Conservation (phyloP, 805 yeast species). For the Cyberlindnera samutprakarnensis region DNA sequence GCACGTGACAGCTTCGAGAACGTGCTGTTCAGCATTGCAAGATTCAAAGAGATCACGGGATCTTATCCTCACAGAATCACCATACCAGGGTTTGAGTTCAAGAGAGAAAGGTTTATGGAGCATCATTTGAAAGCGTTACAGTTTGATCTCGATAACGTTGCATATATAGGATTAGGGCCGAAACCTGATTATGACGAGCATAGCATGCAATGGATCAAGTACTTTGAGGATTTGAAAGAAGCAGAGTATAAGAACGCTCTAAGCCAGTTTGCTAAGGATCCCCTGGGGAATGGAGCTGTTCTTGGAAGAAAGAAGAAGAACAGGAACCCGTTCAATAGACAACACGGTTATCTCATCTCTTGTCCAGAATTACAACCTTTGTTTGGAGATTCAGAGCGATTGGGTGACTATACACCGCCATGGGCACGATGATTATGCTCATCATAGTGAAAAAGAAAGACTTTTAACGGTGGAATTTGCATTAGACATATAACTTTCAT, state of each 20-base stretch:
- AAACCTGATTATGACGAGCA: constrained; percentile 28
- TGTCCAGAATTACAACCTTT: constrained; percentile 9
- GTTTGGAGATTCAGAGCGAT: constrained; percentile 5
- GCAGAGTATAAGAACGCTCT: constrained; percentile 51
- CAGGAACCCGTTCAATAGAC: constrained; percentile 51
- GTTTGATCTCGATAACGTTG: constrained; percentile 29
- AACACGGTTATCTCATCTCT: constrained; percentile 28
- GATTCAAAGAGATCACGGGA: constrained; percentile 40
- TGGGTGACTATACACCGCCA: constrained; percentile 3
- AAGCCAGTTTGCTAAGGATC: constrained; percentile 43
- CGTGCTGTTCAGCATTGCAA: constrained; percentile 50
- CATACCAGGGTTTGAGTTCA: constrained; percentile 72
- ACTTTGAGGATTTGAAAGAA: constrained; percentile 37
- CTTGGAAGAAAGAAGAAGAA: constrained; percentile 38
- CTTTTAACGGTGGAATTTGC: neutral
- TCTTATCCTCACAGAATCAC: constrained; percentile 45
- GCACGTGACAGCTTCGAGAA: constrained; percentile 81
- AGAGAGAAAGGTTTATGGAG: constrained; percentile 48
- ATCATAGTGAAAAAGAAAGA: too few species aligned
- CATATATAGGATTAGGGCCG: constrained; percentile 56
- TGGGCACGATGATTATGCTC: constrained; percentile 4
- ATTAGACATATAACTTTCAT: too few species aligned
- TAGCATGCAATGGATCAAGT: constrained; percentile 23
- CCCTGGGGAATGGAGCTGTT: constrained; percentile 44
- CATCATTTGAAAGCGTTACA: constrained; percentile 48